Evolutionary conservation across 2,329 filamentous ascomycete genomes (phyloP).

Genomic region (Neofusicoccum ribis): DNA sequence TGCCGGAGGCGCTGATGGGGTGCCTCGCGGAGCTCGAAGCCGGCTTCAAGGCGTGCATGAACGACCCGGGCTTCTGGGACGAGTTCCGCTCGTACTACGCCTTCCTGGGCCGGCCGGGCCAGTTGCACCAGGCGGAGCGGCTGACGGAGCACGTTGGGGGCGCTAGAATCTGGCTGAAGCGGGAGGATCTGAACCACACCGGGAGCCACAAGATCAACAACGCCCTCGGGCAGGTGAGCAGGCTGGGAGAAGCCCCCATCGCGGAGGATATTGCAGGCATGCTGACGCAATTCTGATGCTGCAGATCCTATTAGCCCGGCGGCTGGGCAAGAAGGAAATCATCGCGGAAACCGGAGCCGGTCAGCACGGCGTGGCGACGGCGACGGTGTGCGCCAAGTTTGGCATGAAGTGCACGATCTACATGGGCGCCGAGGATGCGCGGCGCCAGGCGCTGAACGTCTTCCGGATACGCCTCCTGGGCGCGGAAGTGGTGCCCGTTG

Average conservation of each 20-base stretch:
- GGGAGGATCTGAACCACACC: slow-evolving; percentile 96
- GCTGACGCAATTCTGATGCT: neutral
- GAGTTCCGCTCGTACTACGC: slow-evolving; percentile 94
- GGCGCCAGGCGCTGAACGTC: slow-evolving; percentile 93
- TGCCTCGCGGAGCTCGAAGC: slow-evolving; percentile 86
- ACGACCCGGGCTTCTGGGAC: slow-evolving; percentile 92
- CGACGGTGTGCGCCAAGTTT: slow-evolving; percentile 96
- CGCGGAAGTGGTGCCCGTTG: slow-evolving; percentile 87
- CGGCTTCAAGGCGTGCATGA: slow-evolving; percentile 82
- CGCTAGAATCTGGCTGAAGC: slow-evolving; percentile 96
- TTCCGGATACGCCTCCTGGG: slow-evolving; percentile 98
- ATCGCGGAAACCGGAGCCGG: slow-evolving; percentile 97
- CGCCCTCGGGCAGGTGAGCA: slow-evolving; percentile 76
- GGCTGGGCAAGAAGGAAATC: slow-evolving; percentile 92
- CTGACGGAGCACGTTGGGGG: slow-evolving; percentile 87
- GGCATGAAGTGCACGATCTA: slow-evolving; percentile 97
- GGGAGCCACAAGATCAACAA: slow-evolving; percentile 99
- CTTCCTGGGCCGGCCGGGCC: slow-evolving; percentile 93
- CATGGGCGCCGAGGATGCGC: slow-evolving; percentile 97
- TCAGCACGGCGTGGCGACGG: slow-evolving; percentile 96
- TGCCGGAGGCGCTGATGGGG: slow-evolving; percentile 96
- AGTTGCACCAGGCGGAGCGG: slow-evolving; percentile 83
- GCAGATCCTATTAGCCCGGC: slow-evolving; percentile 70
- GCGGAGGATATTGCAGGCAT: neutral
- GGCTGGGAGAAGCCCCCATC: neutral